Conservation (phyloP, 129 eudicot genomes). For the Centaurea solstitialis region DNA sequence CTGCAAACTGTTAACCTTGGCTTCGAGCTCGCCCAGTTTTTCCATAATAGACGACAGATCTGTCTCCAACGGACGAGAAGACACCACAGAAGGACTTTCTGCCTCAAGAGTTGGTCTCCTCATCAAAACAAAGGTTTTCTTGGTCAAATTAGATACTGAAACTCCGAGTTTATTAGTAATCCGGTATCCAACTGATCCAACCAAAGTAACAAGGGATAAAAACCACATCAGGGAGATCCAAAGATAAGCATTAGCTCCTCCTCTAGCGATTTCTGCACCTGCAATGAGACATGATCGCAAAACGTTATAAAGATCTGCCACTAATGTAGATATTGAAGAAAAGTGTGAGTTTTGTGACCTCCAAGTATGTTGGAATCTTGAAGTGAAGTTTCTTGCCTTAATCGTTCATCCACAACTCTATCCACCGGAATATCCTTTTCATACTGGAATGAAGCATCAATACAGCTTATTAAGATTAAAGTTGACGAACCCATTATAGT, state of each 20-base stretch:
- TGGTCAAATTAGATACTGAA: conserved; percentile 12
- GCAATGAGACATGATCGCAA: neutral
- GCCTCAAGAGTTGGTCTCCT: neutral
- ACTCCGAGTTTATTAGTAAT: neutral
- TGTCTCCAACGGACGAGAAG: conserved; percentile 7
- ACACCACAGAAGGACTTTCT: neutral
- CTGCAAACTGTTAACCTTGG: conserved; percentile 27
- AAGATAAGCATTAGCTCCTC: neutral
- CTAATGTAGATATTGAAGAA: neutral
- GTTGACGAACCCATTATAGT: conserved; percentile 5
- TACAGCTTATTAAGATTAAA: neutral
- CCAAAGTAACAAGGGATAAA: neutral
- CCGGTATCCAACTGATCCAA: conserved; percentile 1
- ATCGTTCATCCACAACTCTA: conserved; percentile 34
- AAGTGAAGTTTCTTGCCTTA: conserved; percentile 13
- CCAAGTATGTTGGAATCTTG: conserved; percentile 7
- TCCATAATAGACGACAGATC: conserved; percentile 27
- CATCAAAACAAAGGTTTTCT: neutral
- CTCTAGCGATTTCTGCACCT: conserved; percentile 3
- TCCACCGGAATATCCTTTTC: conserved; percentile 38
- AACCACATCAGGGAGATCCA: conserved; percentile 7
- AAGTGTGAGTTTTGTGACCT: neutral
- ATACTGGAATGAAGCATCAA: neutral
- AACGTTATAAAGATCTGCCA: neutral
- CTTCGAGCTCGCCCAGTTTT: conserved; percentile 39